These are phyloP conservation scores for Neofusicoccum sp. DNA, from an alignment of 2,329 filamentous ascomycete species.

Conservation along the genomic window DNA sequence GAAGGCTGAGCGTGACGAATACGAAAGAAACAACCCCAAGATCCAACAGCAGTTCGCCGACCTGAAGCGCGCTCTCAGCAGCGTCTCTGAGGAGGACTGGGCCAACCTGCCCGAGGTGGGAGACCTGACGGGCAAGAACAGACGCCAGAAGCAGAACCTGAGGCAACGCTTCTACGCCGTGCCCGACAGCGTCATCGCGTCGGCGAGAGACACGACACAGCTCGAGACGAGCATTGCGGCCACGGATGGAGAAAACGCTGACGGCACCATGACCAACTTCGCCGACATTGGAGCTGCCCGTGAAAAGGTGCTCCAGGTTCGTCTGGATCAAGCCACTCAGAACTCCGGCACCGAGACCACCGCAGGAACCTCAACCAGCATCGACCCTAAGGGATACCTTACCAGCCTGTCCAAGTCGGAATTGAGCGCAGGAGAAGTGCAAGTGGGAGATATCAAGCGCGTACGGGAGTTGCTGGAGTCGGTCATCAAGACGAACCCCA, in stretches of 20 bases:
- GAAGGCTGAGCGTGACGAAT: slow-evolving; percentile 84
- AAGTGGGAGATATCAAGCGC: slow-evolving; percentile 92
- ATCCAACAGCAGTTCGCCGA: slow-evolving; percentile 98
- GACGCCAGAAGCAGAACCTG: slow-evolving; percentile 77
- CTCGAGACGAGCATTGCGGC: slow-evolving; percentile 91
- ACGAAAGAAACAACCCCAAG: slow-evolving; percentile 96
- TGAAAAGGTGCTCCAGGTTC: slow-evolving; percentile 93
- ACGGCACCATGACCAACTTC: slow-evolving; percentile 97
- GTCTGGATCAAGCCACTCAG: slow-evolving; percentile 82
- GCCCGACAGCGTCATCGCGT: slow-evolving; percentile 89
- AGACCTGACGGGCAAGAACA: slow-evolving; percentile 92
- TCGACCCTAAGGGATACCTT: slow-evolving; percentile 93
- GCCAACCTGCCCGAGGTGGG: slow-evolving; percentile 92
- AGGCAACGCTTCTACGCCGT: slow-evolving; percentile 89
- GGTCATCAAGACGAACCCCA: slow-evolving; percentile 94
- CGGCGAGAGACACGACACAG: slow-evolving; percentile 75
- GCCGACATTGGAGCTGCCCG: slow-evolving; percentile 94
- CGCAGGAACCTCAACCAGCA: slow-evolving; percentile 79
- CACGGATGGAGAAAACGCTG: slow-evolving; percentile 53
- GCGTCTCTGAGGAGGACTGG: slow-evolving; percentile 94
- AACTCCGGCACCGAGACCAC: slow-evolving; percentile 66
- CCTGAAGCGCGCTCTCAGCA: slow-evolving; percentile 83
- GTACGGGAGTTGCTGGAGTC: slow-evolving; percentile 91
- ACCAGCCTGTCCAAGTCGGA: slow-evolving; percentile 85
- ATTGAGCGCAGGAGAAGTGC: slow-evolving; percentile 73